These are phyloP conservation scores for Populus hybrid DNA, from an alignment of 441 rosid species.

Conservation along the genomic window DNA sequence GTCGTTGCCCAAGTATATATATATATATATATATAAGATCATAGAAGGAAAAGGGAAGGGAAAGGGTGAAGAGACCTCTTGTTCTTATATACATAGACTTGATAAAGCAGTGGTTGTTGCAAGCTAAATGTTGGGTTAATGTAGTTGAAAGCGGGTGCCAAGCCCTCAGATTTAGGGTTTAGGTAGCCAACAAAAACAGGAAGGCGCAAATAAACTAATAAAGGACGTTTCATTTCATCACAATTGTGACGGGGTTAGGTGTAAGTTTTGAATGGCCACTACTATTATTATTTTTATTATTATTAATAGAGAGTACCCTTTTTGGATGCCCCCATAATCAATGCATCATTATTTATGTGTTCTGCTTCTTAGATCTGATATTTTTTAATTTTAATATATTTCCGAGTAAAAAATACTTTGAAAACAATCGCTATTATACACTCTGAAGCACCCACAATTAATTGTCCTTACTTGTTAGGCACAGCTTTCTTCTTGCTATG, in stretches of 20 bases:
- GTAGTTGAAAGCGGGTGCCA: slow-evolving; percentile 4
- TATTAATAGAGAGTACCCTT: neutral
- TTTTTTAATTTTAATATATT: too few relatives aligned
- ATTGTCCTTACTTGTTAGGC: neutral
- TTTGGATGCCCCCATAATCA: neutral
- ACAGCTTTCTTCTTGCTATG: neutral
- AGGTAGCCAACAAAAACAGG: neutral
- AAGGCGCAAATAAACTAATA: too few relatives aligned
- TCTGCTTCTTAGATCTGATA: too few relatives aligned
- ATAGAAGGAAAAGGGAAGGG: neutral
- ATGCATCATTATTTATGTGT: neutral
- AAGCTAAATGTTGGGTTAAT: neutral
- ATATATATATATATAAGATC: too few relatives aligned
- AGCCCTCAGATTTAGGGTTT: slow-evolving; percentile 1
- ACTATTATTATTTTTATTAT: neutral
- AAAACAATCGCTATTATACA: rapidly evolving
- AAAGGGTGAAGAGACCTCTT: neutral
- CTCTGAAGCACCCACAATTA: too few relatives aligned
- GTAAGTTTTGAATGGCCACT: neutral
- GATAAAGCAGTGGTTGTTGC: neutral
- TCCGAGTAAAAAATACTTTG: rapidly evolving
- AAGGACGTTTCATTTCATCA: neutral
- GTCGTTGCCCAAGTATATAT: neutral
- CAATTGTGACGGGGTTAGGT: slow-evolving; percentile 13
- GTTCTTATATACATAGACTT: neutral